phyloP scores from a whole-genome alignment of 371 early-diverging fungal genomes.

The Mucor lusitanicus region DNA sequence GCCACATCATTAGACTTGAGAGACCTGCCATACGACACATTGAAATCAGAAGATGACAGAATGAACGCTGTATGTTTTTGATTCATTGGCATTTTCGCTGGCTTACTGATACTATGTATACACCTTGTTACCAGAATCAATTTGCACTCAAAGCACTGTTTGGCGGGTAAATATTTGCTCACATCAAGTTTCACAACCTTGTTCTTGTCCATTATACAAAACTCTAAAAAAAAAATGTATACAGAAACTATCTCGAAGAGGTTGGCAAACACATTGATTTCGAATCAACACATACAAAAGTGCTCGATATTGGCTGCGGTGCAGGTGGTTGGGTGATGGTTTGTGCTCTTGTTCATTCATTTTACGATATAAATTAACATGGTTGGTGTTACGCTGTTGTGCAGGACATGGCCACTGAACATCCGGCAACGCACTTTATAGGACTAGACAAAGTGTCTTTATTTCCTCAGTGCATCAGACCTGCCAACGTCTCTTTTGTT shows the following conservation, averaged over 20 bases:
- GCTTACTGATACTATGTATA: background rate
- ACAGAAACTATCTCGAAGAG: conserved; percentile 14
- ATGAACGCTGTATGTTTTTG: conserved; percentile 13
- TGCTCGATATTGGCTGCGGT: conserved; percentile 34
- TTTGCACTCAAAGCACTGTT: conserved; percentile 21
- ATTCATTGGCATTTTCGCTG: background rate
- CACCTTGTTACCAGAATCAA: conserved; percentile 8
- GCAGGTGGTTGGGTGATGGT: conserved; percentile 34
- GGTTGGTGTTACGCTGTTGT: background rate
- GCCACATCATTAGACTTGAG: background rate
- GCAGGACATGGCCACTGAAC: conserved; percentile 54
- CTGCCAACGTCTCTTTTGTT: conserved; percentile 44
- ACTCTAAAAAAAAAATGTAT: background rate
- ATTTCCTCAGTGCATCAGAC: conserved; percentile 46
- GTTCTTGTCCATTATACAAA: too few relatives aligned
- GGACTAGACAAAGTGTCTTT: conserved; percentile 49
- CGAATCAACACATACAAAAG: background rate
- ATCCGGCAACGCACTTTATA: conserved; percentile 39
- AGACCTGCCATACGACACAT: background rate
- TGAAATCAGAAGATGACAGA: conserved; percentile 12
- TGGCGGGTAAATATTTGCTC: conserved; percentile 10
- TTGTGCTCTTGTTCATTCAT: background rate
- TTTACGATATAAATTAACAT: background rate
- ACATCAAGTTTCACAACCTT: background rate
- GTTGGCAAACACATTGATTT: conserved; percentile 13